Base-by-base conservation (phyloP, 2,329 filamentous ascomycete genomes). In the Byssothecium circinans region DNA sequence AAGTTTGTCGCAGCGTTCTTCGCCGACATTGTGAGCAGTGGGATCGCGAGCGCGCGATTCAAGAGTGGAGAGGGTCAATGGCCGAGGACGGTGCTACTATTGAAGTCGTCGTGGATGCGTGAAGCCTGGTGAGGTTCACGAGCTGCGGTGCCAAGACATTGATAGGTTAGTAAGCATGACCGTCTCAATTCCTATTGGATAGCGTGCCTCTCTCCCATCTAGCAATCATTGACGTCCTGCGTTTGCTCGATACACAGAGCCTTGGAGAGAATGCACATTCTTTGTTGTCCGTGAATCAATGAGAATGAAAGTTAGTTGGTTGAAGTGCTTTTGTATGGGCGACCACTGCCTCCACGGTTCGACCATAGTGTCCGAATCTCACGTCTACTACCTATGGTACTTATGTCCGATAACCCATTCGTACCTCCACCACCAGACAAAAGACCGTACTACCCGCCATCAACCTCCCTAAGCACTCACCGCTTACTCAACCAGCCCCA, bases 1-100 rank as follows among this genome's bases (percentile, higher is more conserved):
- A 68, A 67, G 36, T 56, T 48, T 49, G 62, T 63, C 45, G 60
- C 49, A 47, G 64, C 59, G 45, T 62, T 61, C 54, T 68, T 69
- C 36, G 60, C 53, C 34, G 65, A 56, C 65, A 69, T 69, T 19
- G 43, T 65, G 59, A 43, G 50, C 50, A 42, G 40, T 47, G 47
- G 42, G 40, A 29, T 50, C 48, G 53, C 43, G 39, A 41, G 41
- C 35, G 45, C 43, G 39, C 37, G 27, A 43, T 48, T 35, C 49
- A 48, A 37, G 54, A 61, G 55, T 51, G 51, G 43, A 49, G 51
- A 58, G 37, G 53, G 52, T 58, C 61, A 62, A 65, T 64, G 54
- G 61, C 52, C 45, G 39, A 43, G 20, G 34, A 32, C 54, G 30
- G 43, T 54, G 49, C 35, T 56, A 42, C 43, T 53, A 52, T 52